A percentile compares a stretch with the other conserved stretches of the same genome.
Conservation (phyloP, 495 filamentous ascomycete genomes). For the Niebla homalea region DNA sequence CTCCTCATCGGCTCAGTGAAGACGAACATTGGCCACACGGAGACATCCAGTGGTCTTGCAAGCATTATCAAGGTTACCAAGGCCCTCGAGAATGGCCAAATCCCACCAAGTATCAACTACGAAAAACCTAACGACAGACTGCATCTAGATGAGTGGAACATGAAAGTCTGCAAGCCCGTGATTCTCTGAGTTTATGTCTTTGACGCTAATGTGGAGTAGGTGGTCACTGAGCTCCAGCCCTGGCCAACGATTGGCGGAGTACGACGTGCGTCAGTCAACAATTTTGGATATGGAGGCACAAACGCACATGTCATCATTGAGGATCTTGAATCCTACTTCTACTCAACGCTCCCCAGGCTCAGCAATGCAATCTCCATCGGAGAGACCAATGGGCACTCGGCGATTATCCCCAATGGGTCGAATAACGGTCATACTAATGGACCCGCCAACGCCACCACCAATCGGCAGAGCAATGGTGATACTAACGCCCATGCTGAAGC, state of each 20-base stretch:
- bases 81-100: slow-evolving; percentile 31
- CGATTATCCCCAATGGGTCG: background rate
- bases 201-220: background rate
- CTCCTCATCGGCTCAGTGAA: slow-evolving; percentile 41
- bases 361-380: background rate
- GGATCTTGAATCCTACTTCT: background rate
- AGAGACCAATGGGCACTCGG: background rate
- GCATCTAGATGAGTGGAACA: slow-evolving; percentile 6
- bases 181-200: background rate
- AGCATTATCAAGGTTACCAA: slow-evolving; percentile 39
- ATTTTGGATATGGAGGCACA: slow-evolving; percentile 36
- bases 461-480: no score
- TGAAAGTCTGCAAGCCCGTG: background rate
- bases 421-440: no score
- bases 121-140: slow-evolving; percentile 27
- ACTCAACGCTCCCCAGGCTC: background rate
- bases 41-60: slow-evolving; percentile 37
- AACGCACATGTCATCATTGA: slow-evolving; percentile 32
- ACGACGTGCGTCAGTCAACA: slow-evolving; percentile 28
- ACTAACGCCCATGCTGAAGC: no score
- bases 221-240: slow-evolving; percentile 22
- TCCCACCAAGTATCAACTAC: slow-evolving; percentile 39
- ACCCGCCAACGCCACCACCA: no score
- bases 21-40: slow-evolving; percentile 43
- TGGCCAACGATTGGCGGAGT: slow-evolving; percentile 11